These are phyloP conservation scores for Zoysia matrella DNA, from an alignment of 202 grass and related monocot species.

Conservation along the genomic window DNA sequence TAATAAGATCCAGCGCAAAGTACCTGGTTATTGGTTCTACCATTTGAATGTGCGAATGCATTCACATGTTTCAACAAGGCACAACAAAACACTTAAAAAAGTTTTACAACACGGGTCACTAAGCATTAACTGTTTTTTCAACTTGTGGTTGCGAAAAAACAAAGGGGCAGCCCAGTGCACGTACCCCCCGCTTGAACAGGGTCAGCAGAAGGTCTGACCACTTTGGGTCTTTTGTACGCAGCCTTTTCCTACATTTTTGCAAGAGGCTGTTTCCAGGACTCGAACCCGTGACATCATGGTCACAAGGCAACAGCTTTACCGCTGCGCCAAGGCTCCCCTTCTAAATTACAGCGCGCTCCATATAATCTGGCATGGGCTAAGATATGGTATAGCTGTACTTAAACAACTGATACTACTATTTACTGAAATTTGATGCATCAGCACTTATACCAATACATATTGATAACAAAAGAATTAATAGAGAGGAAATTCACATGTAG, in stretches of 20 bases:
- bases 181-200: no score
- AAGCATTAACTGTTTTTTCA: neutral
- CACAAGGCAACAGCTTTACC: no score
- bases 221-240: no score
- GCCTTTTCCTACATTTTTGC: no score
- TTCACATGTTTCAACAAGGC: constrained; percentile 13
- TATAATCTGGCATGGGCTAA: neutral
- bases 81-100: neutral
- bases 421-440: neutral
- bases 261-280: no score
- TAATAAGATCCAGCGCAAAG: neutral
- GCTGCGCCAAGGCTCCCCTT: no score
- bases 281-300: no score
- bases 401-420: neutral
- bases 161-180: no score
- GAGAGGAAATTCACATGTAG: neutral
- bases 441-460: neutral
- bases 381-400: neutral
- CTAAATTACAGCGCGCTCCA: neutral
- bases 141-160: no score
- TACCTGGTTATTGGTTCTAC: neutral
- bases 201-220: no score
- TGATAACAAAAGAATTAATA: neutral
- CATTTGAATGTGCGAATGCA: neutral
- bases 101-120: constrained; percentile 4